Evolutionary conservation across 1,139 yeast genomes (phyloP).

Genomic region (Arxiozyma heterogenica): DNA sequence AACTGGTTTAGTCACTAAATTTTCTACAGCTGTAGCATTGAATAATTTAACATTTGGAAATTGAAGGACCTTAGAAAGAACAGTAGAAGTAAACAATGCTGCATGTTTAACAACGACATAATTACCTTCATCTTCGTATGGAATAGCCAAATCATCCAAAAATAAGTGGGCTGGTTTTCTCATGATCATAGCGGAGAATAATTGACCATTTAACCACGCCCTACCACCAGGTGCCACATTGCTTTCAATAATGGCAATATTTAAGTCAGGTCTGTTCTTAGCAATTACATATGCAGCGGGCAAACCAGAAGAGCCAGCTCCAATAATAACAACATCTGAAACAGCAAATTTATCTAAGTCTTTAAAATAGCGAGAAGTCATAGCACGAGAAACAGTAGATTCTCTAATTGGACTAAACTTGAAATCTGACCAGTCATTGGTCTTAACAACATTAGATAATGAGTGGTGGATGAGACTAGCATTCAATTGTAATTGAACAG

Average conservation of each 20-base stretch:
- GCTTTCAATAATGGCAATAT: constrained; percentile 67
- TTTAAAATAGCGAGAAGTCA: constrained; percentile 67
- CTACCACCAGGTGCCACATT: constrained; percentile 77
- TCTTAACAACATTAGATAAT: constrained; percentile 31
- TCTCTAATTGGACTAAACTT: constrained; percentile 67
- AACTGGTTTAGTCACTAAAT: constrained; percentile 62
- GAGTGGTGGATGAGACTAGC: constrained; percentile 26
- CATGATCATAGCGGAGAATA: constrained; percentile 70
- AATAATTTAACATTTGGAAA: constrained; percentile 70
- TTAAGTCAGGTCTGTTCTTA: constrained; percentile 66
- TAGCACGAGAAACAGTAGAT: constrained; percentile 74
- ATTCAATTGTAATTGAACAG: constrained; percentile 22
- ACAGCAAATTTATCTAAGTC: constrained; percentile 70
- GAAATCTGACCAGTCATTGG: constrained; percentile 55
- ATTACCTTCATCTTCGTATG: constrained; percentile 72
- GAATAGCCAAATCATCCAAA: constrained; percentile 54
- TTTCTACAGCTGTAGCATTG: constrained; percentile 78
- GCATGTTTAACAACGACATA: constrained; percentile 78
- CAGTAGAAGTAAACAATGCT: constrained; percentile 65
- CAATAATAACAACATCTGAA: constrained; percentile 64
- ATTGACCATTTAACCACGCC: constrained; percentile 73
- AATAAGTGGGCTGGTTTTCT: constrained; percentile 69
- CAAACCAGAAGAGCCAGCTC: constrained; percentile 74
- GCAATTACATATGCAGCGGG: constrained; percentile 69
- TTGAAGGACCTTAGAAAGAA: constrained; percentile 57